Percentiles rank a stretch among this genome's conserved stretches.
These are phyloP conservation scores for Thymus mandschuricus DNA, from an alignment of 257 asterid genomes.

Conservation along the genomic window DNA sequence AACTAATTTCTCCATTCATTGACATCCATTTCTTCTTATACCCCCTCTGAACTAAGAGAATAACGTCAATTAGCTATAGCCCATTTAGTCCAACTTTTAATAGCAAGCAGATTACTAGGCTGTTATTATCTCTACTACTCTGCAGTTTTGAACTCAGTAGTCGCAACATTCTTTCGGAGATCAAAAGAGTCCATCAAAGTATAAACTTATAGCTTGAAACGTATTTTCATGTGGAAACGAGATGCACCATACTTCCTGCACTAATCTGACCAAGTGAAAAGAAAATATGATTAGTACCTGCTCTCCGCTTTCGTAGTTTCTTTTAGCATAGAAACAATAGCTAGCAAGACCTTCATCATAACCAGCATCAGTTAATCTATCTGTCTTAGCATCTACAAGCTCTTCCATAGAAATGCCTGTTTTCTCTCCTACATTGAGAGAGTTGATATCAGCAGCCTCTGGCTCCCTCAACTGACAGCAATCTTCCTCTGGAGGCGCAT, in stretches of 20 bases:
- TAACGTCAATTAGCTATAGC: background rate
- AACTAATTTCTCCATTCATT: background rate
- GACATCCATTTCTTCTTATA: no score
- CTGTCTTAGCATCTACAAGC: constrained; percentile 33
- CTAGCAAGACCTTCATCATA: constrained; percentile 57
- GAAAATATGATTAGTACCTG: constrained; percentile 57
- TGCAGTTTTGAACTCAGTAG: background rate
- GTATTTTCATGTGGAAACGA: constrained; percentile 4
- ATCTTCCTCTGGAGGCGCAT: constrained; percentile 79
- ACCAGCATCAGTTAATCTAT: constrained; percentile 77
- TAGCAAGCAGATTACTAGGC: background rate
- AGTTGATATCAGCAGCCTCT: constrained; percentile 25
- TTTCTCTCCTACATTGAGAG: constrained; percentile 33
- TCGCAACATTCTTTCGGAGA: background rate
- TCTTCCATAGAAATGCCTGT: constrained; percentile 26
- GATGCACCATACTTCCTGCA: background rate
- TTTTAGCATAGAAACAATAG: constrained; percentile 80
- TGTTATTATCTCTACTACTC: background rate
- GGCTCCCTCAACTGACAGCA: constrained; percentile 28
- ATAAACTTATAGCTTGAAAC: background rate
- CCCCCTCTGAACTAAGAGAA: background rate
- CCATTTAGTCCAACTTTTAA: constrained; percentile 3
- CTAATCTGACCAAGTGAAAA: constrained; percentile 11
- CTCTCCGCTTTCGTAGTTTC: constrained; percentile 73
- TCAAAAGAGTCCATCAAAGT: constrained; percentile 9